Conservation (phyloP, 371 early-diverging fungal genomes). For the Circinella umbellata region DNA sequence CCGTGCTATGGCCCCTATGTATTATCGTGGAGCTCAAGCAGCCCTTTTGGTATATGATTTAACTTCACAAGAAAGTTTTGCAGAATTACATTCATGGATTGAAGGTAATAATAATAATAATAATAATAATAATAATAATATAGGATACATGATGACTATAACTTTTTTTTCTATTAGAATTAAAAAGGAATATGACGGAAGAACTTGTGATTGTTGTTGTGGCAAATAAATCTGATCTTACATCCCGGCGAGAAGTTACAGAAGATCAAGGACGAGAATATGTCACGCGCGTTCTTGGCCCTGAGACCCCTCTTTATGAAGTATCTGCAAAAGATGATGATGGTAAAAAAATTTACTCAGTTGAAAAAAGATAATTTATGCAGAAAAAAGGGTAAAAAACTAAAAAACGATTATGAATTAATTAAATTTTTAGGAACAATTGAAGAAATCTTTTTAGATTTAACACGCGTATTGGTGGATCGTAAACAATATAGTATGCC, state of each 20-base stretch:
- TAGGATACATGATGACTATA: too few relatives aligned
- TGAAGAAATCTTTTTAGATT: slow-evolving; percentile 67
- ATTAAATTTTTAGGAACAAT: slow-evolving; percentile 42
- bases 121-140: too few relatives aligned
- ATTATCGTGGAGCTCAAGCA: slow-evolving; percentile 79
- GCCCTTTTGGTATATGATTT: slow-evolving; percentile 69
- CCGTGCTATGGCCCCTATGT: slow-evolving; percentile 79
- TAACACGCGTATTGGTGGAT: slow-evolving; percentile 64
- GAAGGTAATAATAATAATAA: slow-evolving; percentile 26
- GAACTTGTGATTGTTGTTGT: slow-evolving; percentile 74
- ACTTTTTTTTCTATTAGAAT: slow-evolving; percentile 45
- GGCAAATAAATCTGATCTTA: slow-evolving; percentile 78
- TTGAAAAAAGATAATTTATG: too few relatives aligned
- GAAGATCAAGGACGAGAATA: slow-evolving; percentile 64
- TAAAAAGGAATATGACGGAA: slow-evolving; percentile 74
- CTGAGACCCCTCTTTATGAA: slow-evolving; percentile 67
- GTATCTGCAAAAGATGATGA: slow-evolving; percentile 78
- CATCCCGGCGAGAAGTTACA: slow-evolving; percentile 61
- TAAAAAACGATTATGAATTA: neutral
- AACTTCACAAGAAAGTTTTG: slow-evolving; percentile 33
- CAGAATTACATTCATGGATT: slow-evolving; percentile 32
- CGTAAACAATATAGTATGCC: slow-evolving; percentile 52
- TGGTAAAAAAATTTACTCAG: slow-evolving; percentile 60
- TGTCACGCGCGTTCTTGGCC: slow-evolving; percentile 60
- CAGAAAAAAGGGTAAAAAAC: neutral